Evolutionary conservation across 768 basidiomycete species (phyloP).

Genomic region (Paxillus ammoniavirescens): DNA sequence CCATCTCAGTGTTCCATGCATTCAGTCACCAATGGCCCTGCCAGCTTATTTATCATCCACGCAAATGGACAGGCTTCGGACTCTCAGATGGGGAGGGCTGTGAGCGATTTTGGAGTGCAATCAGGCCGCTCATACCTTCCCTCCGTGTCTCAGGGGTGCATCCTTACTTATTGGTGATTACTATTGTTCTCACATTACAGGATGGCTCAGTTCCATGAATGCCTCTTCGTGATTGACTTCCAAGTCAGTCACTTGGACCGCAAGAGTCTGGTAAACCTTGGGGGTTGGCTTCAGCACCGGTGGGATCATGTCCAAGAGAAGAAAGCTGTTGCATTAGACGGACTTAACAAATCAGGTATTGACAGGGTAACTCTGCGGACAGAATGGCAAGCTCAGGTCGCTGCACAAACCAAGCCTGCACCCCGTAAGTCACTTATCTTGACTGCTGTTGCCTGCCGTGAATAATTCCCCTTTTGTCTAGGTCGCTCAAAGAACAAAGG

Average conservation of each 20-base stretch:
- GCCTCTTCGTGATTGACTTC: slow-evolving; percentile 24
- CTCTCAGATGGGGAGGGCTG: slow-evolving; percentile 29
- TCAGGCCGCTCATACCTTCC: slow-evolving; percentile 18
- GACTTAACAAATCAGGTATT: too few species aligned
- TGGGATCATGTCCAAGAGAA: slow-evolving; percentile 11
- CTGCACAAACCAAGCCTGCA: slow-evolving; percentile 19
- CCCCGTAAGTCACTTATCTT: neutral
- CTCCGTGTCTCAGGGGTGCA: slow-evolving; percentile 19
- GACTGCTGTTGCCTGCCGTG: too few species aligned
- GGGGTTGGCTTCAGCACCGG: slow-evolving; percentile 10
- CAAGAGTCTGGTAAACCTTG: slow-evolving; percentile 11
- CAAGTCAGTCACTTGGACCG: slow-evolving; percentile 20
- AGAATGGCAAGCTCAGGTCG: too few species aligned
- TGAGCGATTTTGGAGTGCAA: slow-evolving; percentile 24
- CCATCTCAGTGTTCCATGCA: slow-evolving; percentile 35
- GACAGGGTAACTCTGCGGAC: too few species aligned
- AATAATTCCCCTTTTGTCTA: too few species aligned
- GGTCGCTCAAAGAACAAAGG: too few species aligned
- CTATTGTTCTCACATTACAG: slow-evolving; percentile 11
- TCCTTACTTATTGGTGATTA: neutral
- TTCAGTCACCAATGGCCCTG: slow-evolving; percentile 35
- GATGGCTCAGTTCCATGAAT: slow-evolving; percentile 21
- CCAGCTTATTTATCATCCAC: slow-evolving; percentile 36
- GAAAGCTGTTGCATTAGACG: slow-evolving; percentile 16
- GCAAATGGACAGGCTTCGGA: slow-evolving; percentile 23